phyloP scores from a whole-genome alignment of 768 basidiomycete species.

The Tylopilus cervinicoccineus region DNA sequence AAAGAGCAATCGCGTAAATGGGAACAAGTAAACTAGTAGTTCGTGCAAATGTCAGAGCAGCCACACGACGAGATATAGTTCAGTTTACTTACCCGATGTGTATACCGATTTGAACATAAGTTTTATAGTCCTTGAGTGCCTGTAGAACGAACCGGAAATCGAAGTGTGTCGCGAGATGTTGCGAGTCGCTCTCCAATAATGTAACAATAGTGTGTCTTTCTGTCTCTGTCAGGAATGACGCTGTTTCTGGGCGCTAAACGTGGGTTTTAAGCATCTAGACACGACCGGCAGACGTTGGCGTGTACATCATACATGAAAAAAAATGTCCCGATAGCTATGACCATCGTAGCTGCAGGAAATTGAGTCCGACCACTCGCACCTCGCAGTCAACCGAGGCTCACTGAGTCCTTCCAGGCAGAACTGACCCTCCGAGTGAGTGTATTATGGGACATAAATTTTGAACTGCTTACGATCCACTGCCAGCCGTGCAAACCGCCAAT shows the following conservation, averaged over 20 bases:
- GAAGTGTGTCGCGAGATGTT: conserved; percentile 43
- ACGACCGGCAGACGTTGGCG: background rate
- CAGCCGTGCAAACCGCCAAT: conserved; percentile 32
- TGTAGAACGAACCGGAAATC: conserved; percentile 45
- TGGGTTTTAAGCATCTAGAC: background rate
- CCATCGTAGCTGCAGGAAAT: conserved; percentile 17
- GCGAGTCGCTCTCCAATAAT: conserved; percentile 40
- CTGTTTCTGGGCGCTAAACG: conserved; percentile 51
- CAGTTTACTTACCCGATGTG: conserved; percentile 35
- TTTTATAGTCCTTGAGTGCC: conserved; percentile 45
- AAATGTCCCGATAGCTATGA: conserved; percentile 30
- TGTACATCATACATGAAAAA: conserved; percentile 53
- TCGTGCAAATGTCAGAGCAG: background rate
- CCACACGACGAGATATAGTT: background rate
- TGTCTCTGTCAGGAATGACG: conserved; percentile 44
- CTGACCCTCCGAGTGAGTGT: conserved; percentile 15
- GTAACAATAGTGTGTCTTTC: conserved; percentile 38
- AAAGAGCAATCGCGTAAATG: conserved; percentile 45
- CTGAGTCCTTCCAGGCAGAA: conserved; percentile 32
- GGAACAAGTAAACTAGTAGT: conserved; percentile 38
- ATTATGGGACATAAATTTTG: background rate
- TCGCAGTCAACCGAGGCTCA: conserved; percentile 1
- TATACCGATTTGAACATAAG: conserved; percentile 28
- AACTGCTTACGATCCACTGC: conserved; percentile 36
- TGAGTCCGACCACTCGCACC: background rate